Conservation (phyloP, 1,284 basidiomycete genomes). For the Pterulicium gracile region DNA sequence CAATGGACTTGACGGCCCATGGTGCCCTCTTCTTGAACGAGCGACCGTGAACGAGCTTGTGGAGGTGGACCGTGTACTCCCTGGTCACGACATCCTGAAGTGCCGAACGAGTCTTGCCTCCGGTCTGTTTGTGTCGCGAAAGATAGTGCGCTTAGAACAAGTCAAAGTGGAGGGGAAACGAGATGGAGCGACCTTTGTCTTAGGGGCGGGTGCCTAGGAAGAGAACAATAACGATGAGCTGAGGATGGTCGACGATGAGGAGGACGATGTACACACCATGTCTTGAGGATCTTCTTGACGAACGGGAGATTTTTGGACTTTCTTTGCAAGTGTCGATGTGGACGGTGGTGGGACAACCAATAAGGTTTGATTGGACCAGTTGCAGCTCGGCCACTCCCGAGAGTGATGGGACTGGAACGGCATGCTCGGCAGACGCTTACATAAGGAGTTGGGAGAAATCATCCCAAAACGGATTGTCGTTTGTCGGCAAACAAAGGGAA, state of each 20-base stretch:
- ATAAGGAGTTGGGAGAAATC: no score
- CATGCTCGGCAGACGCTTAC: conserved; percentile 8
- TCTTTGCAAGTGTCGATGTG: conserved; percentile 21
- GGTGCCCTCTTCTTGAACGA: conserved; percentile 94
- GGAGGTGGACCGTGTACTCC: conserved; percentile 93
- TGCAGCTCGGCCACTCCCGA: conserved; percentile 20
- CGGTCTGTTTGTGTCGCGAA: conserved; percentile 35
- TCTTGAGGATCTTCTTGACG: conserved; percentile 37
- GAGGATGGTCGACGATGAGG: conserved; percentile 4
- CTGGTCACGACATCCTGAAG: conserved; percentile 94
- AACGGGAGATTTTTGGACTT: neutral
- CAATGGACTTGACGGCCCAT: conserved; percentile 86
- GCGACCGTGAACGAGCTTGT: conserved; percentile 86
- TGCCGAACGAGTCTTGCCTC: conserved; percentile 80
- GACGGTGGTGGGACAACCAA: conserved; percentile 25
- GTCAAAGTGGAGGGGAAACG: neutral
- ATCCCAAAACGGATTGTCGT: neutral
- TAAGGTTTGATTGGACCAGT: conserved; percentile 6
- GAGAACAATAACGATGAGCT: conserved; percentile 8
- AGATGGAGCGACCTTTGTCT: conserved; percentile 34
- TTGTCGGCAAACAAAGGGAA: neutral
- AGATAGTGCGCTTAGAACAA: conserved; percentile 10
- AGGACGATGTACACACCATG: conserved; percentile 39
- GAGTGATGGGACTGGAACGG: conserved; percentile 22
- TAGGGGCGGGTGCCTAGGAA: conserved; percentile 24